Base-by-base conservation (phyloP, 768 basidiomycete genomes). In the Leccinum imitatum region DNA sequence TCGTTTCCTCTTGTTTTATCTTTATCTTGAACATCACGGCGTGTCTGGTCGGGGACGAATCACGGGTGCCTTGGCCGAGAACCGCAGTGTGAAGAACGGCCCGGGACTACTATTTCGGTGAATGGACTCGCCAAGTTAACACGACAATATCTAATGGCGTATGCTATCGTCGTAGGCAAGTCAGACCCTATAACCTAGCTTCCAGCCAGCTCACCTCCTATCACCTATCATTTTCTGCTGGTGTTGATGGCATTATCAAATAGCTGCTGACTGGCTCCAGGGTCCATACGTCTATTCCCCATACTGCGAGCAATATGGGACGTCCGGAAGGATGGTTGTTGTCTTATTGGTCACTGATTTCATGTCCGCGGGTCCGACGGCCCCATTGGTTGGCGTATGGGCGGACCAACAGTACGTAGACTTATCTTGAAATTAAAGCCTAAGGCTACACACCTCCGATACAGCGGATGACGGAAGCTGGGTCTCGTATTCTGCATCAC, bases 331-430 rank as follows among this genome's bases (percentile, higher is more conserved):
- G 37, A 70, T 82, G 23, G 87, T 91, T 6, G 88, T 89, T 2
- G 66, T 87, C 35, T 77, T 91, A 53, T 91, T 91, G 65, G 87
- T 91, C n/a, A 87, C 86, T 0, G 90, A 90, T 2, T 91, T 90
- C 69, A 64, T 87, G 46, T 85, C 87, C 14, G 90, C 86, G 3
- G 90, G 86, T 3, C 53, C 89, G 5, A 78, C 84, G 3, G 87
- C 88, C 2, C 90, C 90, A 3, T 67, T 89, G 4, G 82, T 91
- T 0, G 90, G 90, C 9, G 84, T 83, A 10, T 90, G 87, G 89
- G 90, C 89, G 8, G 90, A 90, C 69, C 84, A 87, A 69, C 81
- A 88, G 89, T 65, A 14, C 48, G 57, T 53, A 10, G 35, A 1
- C 31, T 46, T 41, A 46, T 14, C 46, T 53, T 17, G 31, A 14